Base-by-base conservation (phyloP, 2,329 filamentous ascomycete genomes). In the Graphiopsis chlorocephala region DNA sequence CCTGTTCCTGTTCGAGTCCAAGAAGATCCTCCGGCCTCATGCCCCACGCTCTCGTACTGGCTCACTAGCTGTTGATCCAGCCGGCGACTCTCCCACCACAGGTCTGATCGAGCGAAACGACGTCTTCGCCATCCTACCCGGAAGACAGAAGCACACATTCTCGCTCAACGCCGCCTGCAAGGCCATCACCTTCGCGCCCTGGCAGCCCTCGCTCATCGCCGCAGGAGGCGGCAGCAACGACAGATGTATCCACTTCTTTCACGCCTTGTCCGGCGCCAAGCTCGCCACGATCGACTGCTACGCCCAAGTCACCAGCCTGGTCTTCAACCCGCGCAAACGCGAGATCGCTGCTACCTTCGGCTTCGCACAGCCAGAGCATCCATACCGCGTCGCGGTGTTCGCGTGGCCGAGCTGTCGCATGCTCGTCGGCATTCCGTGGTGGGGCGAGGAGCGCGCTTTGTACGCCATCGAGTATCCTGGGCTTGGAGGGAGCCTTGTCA, bases 281-380 rank as follows among this genome's bases (percentile, higher is more conserved):
- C 84, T 99, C 31, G 93, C 94, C 1, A 96, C 90, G 1, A 98
- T 99, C 72, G 90, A 93, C 67, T 95, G 97, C 47, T 89, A 91
- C 38, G 92, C 95, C 1, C 95, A 99, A 79, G 92, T 99, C 57
- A 99, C 95, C 0, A 91, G 91, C 56, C 83, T 99, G 31, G 89
- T 97, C 65, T 99, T 92, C 94, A 94, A 88, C 12, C 63, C 67
- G 45, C 65, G 61, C 42, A 85, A 91, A 12, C 88, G 90, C 42
- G 95, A 98, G 76, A 95, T 99, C 68, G 91, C 87, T 0, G 95
- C 93, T 1, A 97, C 94, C 0, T 97, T 99, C 78, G 94, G 95
- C 4, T 98, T 96, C 74, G 88, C 93, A 3, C 90, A 96, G 70
- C 93, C 94, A 0, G 91, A 96, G 48, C 95, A 99, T 73, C 87